Percentiles rank a stretch among this genome's conserved stretches.
These are phyloP conservation scores for Thuidium tamariscinum DNA, from an alignment of 225 moss, liverwort and hornwort genomes.

Conservation along the genomic window DNA sequence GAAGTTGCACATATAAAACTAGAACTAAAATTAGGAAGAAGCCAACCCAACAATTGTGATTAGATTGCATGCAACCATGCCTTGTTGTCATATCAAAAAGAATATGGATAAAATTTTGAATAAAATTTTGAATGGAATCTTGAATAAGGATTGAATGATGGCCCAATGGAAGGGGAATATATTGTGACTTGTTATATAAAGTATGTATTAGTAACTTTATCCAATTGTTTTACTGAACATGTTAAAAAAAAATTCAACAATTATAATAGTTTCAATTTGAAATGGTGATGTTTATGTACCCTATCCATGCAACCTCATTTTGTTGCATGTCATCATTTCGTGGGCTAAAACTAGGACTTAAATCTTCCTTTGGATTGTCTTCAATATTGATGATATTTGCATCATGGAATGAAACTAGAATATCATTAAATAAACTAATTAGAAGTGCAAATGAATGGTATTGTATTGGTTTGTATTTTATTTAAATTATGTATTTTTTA, in stretches of 20 bases:
- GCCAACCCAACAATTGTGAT: not conserved
- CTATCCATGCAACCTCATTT: not conserved
- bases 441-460: not conserved
- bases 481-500: rapidly evolving
- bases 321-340: not conserved
- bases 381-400: not conserved
- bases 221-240: too few relatives aligned
- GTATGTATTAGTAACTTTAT: not conserved
- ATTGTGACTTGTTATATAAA: not conserved
- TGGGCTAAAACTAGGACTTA: not conserved
- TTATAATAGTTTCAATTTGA: not conserved
- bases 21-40: not conserved
- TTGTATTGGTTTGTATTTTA: not conserved
- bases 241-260: too few relatives aligned
- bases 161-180: too few relatives aligned
- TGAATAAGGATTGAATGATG: not conserved
- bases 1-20: not conserved
- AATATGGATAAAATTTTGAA: not conserved
- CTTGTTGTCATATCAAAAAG: too few relatives aligned
- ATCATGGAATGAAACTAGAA: not conserved
- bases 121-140: not conserved
- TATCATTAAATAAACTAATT: not conserved
- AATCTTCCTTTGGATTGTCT: not conserved
- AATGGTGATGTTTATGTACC: not conserved
- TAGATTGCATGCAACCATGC: not conserved